Base-by-base conservation (phyloP, 345 rosid species). In the Microthlaspi erraticum region DNA sequence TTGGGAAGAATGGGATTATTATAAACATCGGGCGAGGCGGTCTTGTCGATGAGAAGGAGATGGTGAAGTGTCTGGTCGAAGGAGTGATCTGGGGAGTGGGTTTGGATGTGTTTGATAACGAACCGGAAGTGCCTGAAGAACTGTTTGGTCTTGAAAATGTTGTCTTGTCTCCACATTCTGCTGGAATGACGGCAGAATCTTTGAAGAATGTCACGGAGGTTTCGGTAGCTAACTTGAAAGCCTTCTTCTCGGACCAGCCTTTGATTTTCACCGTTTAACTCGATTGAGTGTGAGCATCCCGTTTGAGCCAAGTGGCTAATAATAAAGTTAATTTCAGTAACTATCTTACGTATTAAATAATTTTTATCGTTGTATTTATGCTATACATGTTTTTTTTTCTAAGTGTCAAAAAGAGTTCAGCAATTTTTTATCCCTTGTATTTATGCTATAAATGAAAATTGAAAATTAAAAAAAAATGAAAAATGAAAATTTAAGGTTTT, bases 81-180 rank as follows among this genome's bases (percentile, higher is more conserved):
- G 87, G 97, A 18, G 79, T 85, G 46, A 75, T 88, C 10, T 18
- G 84, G 85, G 8, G 92, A 2, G 92, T 36, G 88, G 95, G 92
- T 32, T 82, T 90, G 48, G 93, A 90, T 72, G 89, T 88, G 78
- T 84, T 85, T 70, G 89, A 88, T 73, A 68, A 88, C 5, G 95
- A 91, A 53, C 97, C 92, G 20, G 4, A 78, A 58, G 81, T 87
- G 17, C 87, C 91, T 0, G 31, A 77, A 13, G 85, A 85, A 61
- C 66, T 87, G 5, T 76, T 73, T 8, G 72, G 65, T 10, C 44
- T 86, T 67, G 88, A 91, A 18, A 88, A 84, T 60, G 91, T 87
- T 10, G 91, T 87, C 41, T 63, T 88, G 73, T 85, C 91, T 29
- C 92, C 89, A 0, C 94, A 85, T 66, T 0, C 58, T 7, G 86